Conservation (phyloP, 352 stramenopile species). For the Globisporangium middletonii region DNA sequence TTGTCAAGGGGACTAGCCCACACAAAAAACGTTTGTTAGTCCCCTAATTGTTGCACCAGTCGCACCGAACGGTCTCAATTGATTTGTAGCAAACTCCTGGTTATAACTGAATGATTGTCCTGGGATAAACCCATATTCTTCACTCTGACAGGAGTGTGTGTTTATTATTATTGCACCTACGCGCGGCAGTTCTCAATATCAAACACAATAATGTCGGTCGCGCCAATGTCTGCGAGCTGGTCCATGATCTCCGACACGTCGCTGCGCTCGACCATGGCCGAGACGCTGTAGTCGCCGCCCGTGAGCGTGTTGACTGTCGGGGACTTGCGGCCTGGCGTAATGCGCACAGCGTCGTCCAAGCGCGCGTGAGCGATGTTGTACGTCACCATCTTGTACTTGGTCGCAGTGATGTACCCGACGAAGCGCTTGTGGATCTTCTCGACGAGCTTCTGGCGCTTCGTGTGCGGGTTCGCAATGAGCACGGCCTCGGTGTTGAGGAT, state of each 20-base stretch:
- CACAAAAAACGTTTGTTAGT: no score
- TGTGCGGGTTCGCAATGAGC: constrained; percentile 87
- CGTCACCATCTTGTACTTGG: constrained; percentile 97
- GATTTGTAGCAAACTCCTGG: constrained; percentile 6
- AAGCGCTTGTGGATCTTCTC: constrained; percentile 91
- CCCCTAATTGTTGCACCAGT: neutral
- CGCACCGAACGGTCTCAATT: constrained; percentile 3
- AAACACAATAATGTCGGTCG: constrained; percentile 96
- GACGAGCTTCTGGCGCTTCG: constrained; percentile 58
- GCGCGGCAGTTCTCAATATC: constrained; percentile 93
- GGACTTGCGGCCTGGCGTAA: constrained; percentile 93
- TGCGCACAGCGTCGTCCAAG: constrained; percentile 77
- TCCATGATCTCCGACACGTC: constrained; percentile 94
- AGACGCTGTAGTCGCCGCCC: constrained; percentile 85
- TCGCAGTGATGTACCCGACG: constrained; percentile 95
- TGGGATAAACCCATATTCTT: no score
- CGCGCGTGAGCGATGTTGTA: constrained; percentile 95
- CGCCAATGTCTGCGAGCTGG: constrained; percentile 91
- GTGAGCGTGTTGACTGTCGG: constrained; percentile 92
- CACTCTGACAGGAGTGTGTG: no score
- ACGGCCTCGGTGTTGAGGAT: constrained; percentile 92
- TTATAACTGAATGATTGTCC: no score
- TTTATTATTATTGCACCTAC: constrained; percentile 17
- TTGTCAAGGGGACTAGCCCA: no score
- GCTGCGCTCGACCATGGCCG: constrained; percentile 89